Evolutionary conservation across 345 rosid species (phyloP), one percentile per base, ranked within the genome.

Genomic region (Chamaenerion angustifolium): DNA sequence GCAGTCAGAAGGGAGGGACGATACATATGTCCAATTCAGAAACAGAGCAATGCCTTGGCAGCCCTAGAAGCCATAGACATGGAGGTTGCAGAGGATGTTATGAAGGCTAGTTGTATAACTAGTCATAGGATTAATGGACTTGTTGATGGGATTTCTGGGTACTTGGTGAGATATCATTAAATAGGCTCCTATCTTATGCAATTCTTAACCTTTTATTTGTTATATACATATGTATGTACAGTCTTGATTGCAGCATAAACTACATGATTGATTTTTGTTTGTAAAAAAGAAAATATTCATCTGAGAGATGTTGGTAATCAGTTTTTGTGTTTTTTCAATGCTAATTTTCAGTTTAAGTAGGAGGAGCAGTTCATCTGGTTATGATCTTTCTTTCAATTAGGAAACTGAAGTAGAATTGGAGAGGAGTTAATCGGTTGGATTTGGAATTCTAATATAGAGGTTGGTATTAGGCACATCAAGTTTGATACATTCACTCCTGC

Each of bases 401-500:
- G 54, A 50, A 27, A 61, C n/a, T n/a, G n/a, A n/a, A n/a, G n/a
- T n/a, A n/a, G n/a, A n/a, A n/a, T n/a, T n/a, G n/a, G n/a, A n/a
- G n/a, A n/a, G n/a, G n/a, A n/a, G n/a, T n/a, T n/a, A n/a, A n/a
- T n/a, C n/a, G n/a, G n/a, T n/a, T n/a, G n/a, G n/a, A n/a, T n/a
- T 21, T 69, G 41, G 60, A 50, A 52, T 57, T 44, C 57, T 44
- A 45, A 63, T 40, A 40, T 44, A 27, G 46, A 52, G 52, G 57
- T 56, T 69, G 3, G 37, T 3, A 31, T 60, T 79, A 83, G 96
- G 98, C 84, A 75, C 51, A 56, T 80, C 48, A 87, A 87, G 83
- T 87, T 92, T 66, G 98, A 92, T 67, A 82, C 88, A 25, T 92
- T 92, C 77, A 87, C 96, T 46, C 95, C 96, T 48, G 94, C 95